Evolutionary conservation across 225 moss, liverwort and hornwort species (phyloP).

Genomic region (Pseudoscleropodium purum): DNA sequence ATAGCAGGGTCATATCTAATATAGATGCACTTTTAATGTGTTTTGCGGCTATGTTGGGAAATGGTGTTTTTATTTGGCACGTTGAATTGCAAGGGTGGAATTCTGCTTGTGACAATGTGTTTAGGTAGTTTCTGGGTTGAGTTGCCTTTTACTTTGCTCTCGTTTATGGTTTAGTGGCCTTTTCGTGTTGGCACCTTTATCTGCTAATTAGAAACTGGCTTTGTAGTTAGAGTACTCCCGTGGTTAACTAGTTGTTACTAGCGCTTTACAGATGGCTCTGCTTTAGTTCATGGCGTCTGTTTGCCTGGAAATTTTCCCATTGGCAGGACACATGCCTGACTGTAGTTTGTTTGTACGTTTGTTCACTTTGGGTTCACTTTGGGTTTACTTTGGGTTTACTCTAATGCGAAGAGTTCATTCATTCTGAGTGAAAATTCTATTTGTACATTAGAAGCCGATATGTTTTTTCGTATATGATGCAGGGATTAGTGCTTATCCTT

Average conservation of each 20-base stretch:
- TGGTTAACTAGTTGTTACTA: neutral
- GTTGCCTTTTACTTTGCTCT: neutral
- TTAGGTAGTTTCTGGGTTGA: neutral
- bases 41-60: neutral
- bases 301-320: neutral
- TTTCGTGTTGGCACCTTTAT: neutral
- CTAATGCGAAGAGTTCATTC: neutral
- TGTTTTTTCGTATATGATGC: neutral
- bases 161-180: neutral
- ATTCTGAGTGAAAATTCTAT: neutral
- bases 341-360: neutral
- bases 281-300: neutral
- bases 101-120: neutral
- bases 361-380: neutral
- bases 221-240: neutral
- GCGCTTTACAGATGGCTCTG: neutral
- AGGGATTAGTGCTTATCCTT: neutral
- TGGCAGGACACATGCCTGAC: neutral
- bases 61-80: neutral
- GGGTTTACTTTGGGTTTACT: neutral
- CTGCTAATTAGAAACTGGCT: neutral
- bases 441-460: neutral
- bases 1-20: neutral
- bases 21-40: neutral
- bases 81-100: neutral